Base-by-base conservation (phyloP, 345 rosid species). In the Aurinia saxatilis region DNA sequence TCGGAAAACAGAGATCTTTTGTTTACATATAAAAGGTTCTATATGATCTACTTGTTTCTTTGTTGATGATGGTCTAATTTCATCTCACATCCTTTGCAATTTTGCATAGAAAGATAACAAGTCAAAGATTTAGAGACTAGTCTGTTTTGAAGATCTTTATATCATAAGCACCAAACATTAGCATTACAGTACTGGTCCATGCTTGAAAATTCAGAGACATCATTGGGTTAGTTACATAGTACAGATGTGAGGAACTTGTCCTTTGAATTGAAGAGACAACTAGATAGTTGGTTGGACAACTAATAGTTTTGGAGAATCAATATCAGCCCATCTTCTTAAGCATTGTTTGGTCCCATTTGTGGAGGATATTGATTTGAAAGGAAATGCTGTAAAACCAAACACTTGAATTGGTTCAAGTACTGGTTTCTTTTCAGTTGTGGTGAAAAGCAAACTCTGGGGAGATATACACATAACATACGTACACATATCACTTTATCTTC, bases 361-460 rank as follows among this genome's bases (percentile, higher is more conserved):
- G 9, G 36, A 17, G 41, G 50, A 7, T 2, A 33, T 53, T 69
- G 73, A 69, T 70, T 62, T 62, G 74, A 70, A 18, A 54, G 19
- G 68, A 62, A 29, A 62, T 62, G n/a, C 9, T 46, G 51, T 29
- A 37, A 62, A 63, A 70, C 56, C 68, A 69, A 67, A 67, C 73
- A 53, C 46, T 69, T 46, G 50, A 50, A 21, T 10, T 53, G 25
- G 63, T 47, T 36, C 33, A 62, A 62, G 74, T 46, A 70, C 57
- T 70, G 53, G 50, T 53, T 70, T 47, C 30, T 54, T 38, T 61
- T 62, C 63, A 70, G 30, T 46, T 53, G 29, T 14, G 34, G 67
- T 60, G 67, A 60, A 52, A 60, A 60, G 62, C 47, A 60, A 60
- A 60, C 49, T 8, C 31, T 35, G 55, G 61, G 49, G 63, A 30